Evolutionary conservation across 176 grass and related monocot genomes (phyloP), one percentile per base, ranked within the genome.

Genomic region (Alopecurus myosuroides): DNA sequence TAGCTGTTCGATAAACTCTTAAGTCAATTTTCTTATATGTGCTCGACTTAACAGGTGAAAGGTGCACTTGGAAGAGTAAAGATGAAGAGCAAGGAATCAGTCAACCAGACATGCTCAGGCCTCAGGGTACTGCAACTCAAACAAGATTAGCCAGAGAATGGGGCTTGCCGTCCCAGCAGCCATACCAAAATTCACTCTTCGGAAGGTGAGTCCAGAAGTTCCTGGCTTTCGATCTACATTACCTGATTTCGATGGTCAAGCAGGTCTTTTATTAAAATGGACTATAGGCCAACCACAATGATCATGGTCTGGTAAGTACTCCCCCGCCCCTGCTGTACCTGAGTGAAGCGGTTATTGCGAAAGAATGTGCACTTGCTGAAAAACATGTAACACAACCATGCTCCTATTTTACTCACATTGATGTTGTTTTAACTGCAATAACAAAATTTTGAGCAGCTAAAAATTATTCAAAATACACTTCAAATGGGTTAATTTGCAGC

Each of bases 61-160:
- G 64, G 85, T 46, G 89, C 85, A 35, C 60, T 98, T 26, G 9
- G 61, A 69, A 79, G 49, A 83, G 89, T 86, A 29, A 87, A 93
- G 65, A 94, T 85, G 76, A 93, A 88, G 86, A 88, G 53, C 78
- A 98, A 95, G 81, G 89, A 91, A 78, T 87, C 80, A 23, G 96
- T 93, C 20, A 95, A 98, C 71, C 96, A 95, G 78, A 93, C 96
- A 71, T 98, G 93, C 93, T 26, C 95, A 53, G 95, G 95, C n/a
- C n/a, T n/a, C n/a, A n/a, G n/a, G n/a, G 36, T 98, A 98, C 64
- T 95, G 95, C 82, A 94, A 92, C 76, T 94, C 96, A 11, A 77
- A 89, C 60, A 95, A 94, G 65, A 98, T 98, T 86, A 95, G 96
- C 80, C 76, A 89, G 82, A 94, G 96, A 87, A 90, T 98, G 87